Conservation (phyloP, 768 basidiomycete genomes). For the Crucibulum laeve region DNA sequence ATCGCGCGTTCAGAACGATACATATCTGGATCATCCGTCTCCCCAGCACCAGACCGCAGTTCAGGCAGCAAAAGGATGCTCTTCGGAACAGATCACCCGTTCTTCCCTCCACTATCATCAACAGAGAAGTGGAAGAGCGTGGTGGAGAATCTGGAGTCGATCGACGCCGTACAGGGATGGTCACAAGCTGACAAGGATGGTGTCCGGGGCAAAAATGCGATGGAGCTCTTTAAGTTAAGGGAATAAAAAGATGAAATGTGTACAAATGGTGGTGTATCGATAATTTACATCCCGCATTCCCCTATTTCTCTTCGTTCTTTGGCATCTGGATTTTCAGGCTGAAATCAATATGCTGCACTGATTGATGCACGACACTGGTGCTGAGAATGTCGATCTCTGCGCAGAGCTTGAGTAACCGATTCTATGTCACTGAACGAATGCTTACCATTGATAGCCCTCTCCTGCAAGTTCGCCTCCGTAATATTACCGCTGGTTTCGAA, state of each 20-base stretch:
- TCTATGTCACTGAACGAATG: slow-evolving; percentile 5
- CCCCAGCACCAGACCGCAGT: slow-evolving; percentile 29
- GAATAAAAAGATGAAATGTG: slow-evolving; percentile 12
- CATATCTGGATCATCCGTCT: slow-evolving; percentile 24
- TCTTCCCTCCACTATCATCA: slow-evolving; percentile 76
- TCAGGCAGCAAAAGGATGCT: slow-evolving; percentile 59
- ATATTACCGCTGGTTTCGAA: slow-evolving; percentile 96
- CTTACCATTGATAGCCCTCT: slow-evolving; percentile 79
- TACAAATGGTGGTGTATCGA: slow-evolving; percentile 4
- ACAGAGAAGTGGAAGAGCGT: slow-evolving; percentile 81
- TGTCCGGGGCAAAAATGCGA: slow-evolving; percentile 71
- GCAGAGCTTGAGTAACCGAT: neutral
- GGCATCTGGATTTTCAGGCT: slow-evolving; percentile 90
- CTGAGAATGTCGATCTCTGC: slow-evolving; percentile 93
- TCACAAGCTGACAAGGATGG: slow-evolving; percentile 51
- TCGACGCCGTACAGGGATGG: slow-evolving; percentile 63
- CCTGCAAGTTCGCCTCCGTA: slow-evolving; percentile 80
- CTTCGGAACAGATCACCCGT: slow-evolving; percentile 88
- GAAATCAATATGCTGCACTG: slow-evolving; percentile 92
- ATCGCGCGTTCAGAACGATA: slow-evolving; percentile 58
- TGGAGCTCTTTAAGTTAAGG: slow-evolving; percentile 59
- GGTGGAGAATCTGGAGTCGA: slow-evolving; percentile 80
- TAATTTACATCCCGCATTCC: neutral
- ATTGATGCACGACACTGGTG: slow-evolving; percentile 88
- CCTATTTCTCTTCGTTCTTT: slow-evolving; percentile 16